Percentiles rank a stretch among this genome's conserved stretches.
Conservation (phyloP, 2,329 filamentous ascomycete species). For the Fusarium subglutinans region DNA sequence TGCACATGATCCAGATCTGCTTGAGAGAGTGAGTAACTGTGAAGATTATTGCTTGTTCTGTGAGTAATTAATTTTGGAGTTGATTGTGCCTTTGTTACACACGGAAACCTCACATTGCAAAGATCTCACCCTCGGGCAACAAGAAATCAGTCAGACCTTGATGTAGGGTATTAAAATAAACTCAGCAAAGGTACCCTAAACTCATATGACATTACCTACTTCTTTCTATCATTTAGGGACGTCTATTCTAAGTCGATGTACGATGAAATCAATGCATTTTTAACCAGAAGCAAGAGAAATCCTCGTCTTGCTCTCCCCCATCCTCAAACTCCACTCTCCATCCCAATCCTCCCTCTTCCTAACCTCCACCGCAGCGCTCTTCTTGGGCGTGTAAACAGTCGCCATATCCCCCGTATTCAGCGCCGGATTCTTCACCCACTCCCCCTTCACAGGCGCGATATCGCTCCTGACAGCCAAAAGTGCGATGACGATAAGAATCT, state of each 20-base stretch:
- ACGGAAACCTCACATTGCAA: not conserved
- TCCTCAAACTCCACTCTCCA: constrained; percentile 33
- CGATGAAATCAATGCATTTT: accelerated
- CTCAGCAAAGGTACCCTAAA: not conserved
- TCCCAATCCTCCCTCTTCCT: constrained; percentile 11
- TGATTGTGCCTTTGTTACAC: not conserved
- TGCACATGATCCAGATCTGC: not conserved
- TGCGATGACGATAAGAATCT: constrained; percentile 39
- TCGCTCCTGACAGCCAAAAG: constrained; percentile 11
- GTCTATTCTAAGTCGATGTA: not conserved
- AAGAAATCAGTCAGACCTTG: not conserved
- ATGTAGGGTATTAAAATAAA: not conserved
- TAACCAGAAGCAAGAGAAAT: constrained; percentile 40
- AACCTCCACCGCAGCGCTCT: constrained; percentile 20
- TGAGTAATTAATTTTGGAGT: not conserved
- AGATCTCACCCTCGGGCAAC: accelerated
- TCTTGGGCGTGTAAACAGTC: constrained; percentile 24
- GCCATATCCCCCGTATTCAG: constrained; percentile 12
- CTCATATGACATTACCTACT: not conserved
- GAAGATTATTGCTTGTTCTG: not conserved
- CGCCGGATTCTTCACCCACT: constrained; percentile 14
- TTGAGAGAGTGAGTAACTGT: accelerated
- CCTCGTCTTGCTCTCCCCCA: constrained; percentile 40
- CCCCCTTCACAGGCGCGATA: not conserved
- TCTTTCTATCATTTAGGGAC: accelerated